A percentile compares a stretch with the other conserved stretches of the same genome.
Evolutionary conservation across 768 basidiomycete genomes (phyloP).

Genomic region (Mycena kentingensis): DNA sequence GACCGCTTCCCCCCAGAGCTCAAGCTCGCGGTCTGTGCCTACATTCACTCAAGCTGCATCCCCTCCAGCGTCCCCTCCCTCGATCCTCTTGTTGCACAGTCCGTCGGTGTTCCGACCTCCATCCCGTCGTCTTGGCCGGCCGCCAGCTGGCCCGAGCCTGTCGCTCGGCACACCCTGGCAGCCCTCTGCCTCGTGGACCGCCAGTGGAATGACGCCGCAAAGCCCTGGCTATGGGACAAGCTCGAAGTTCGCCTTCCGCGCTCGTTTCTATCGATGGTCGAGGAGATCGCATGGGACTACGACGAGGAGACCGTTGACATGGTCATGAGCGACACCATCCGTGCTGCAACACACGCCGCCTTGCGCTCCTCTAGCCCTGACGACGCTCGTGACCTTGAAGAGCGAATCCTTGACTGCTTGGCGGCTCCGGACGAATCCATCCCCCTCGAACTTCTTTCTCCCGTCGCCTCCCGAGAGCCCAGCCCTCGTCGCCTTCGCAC

Average conservation of each 20-base stretch:
- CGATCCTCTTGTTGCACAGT: conserved; percentile 61
- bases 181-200: conserved; percentile 77
- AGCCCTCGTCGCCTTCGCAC: conserved; percentile 74
- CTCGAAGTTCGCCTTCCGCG: conserved; percentile 82
- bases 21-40: conserved; percentile 69
- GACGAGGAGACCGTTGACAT: conserved; percentile 64
- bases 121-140: conserved; percentile 77
- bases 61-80: conserved; percentile 60
- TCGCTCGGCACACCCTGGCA: conserved; percentile 64
- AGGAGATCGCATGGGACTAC: conserved; percentile 75
- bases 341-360: conserved; percentile 66
- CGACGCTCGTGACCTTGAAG: conserved; percentile 55
- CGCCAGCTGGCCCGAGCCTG: conserved; percentile 66
- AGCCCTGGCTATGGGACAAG: conserved; percentile 84
- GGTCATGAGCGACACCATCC: conserved; percentile 68
- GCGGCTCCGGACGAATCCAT: conserved; percentile 69
- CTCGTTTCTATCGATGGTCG: conserved; percentile 82
- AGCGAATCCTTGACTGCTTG: conserved; percentile 59
- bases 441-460: conserved; percentile 74
- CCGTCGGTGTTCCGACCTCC: conserved; percentile 53
- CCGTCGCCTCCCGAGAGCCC: conserved; percentile 79
- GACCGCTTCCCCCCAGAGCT: conserved; percentile 70
- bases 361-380: conserved; percentile 45
- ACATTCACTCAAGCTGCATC: conserved; percentile 66
- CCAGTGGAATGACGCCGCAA: conserved; percentile 80